Evolutionary conservation across 2,329 filamentous ascomycete species (phyloP), one percentile per base, ranked within the genome.

Genomic region (Ophiostoma quercus): DNA sequence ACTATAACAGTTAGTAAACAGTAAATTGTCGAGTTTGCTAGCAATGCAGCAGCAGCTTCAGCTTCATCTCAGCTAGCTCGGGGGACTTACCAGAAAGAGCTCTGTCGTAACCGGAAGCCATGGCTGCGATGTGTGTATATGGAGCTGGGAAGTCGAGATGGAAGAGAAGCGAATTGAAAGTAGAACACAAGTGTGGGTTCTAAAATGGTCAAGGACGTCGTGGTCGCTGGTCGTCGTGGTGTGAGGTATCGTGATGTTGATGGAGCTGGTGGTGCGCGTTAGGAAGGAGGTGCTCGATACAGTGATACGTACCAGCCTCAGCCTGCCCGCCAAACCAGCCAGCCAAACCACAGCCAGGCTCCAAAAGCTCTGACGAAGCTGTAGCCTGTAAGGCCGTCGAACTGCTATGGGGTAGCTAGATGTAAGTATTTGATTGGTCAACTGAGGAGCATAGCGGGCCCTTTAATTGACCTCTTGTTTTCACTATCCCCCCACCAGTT

Each of bases 51-150:
- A 43, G 1, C 41, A 43, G 43, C 43, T 47, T 8, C 43, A 47
- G 43, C 16, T 47, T 47, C 43, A 47, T 47, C 1, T 5, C 2
- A 47, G 43, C 43, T 47, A 47, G 43, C 43, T 47, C 43, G 16
- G 7, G 16, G 43, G 6, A 72, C 89, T 84, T 89, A 97, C 94
- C 94, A 83, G 94, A 98, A 81, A 98, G 90, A 83, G 94, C 95
- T 91, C 95, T 92, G 85, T 99, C 95, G 84, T 99, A 99, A 82
- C 94, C 94, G 77, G 94, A 97, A 81, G 93, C 91, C 92, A 96
- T 88, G 72, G 67, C 47, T 72, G 68, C 54, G 34, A 66, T 68
- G 67, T 57, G 43, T 54, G 43, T 57, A 7, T n/a, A n/a, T 22
- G 62, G 62, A 25, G 32, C 34, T 39, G 22, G 62, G 19, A 39